Conservation (phyloP, 192 early-diverging fungal genomes). For the Coemansia sp. region DNA sequence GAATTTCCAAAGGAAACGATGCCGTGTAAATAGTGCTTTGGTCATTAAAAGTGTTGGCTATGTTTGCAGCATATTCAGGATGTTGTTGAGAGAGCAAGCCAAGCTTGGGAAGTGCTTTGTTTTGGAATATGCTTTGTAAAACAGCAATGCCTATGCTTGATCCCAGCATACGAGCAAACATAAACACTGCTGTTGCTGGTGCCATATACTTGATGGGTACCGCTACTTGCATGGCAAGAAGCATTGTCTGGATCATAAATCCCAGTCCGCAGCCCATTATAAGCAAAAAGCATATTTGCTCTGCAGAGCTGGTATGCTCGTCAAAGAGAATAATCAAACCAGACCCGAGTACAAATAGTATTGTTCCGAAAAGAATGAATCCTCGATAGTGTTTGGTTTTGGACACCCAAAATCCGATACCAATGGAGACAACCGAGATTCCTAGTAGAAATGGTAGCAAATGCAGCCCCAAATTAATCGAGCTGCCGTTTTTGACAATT, state of each 20-base stretch:
- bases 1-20: conserved; percentile 36
- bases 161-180: conserved; percentile 64
- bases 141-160: conserved; percentile 59
- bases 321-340: conserved; percentile 58
- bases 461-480: conserved; percentile 69
- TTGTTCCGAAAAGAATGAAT: conserved; percentile 61
- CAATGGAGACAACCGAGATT: conserved; percentile 62
- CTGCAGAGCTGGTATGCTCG: conserved; percentile 42
- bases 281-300: conserved; percentile 62
- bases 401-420: conserved; percentile 61
- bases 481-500: conserved; percentile 65
- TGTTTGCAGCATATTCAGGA: conserved; percentile 16
- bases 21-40: conserved; percentile 33
- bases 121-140: conserved; percentile 57
- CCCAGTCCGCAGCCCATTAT: conserved; percentile 74
- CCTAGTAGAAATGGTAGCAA: conserved; percentile 73
- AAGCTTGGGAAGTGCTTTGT: conserved; percentile 48
- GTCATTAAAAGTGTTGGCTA: conserved; percentile 30
- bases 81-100: conserved; percentile 3
- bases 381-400: conserved; percentile 60
- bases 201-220: conserved; percentile 62
- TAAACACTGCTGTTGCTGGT: conserved; percentile 61
- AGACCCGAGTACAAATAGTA: conserved; percentile 59
- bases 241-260: conserved; percentile 61
- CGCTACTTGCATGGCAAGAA: conserved; percentile 65